A percentile compares a stretch with the other conserved stretches of the same genome.
phyloP scores from a whole-genome alignment of 768 basidiomycete genomes.

The Strobilomyces echinocephalus region DNA sequence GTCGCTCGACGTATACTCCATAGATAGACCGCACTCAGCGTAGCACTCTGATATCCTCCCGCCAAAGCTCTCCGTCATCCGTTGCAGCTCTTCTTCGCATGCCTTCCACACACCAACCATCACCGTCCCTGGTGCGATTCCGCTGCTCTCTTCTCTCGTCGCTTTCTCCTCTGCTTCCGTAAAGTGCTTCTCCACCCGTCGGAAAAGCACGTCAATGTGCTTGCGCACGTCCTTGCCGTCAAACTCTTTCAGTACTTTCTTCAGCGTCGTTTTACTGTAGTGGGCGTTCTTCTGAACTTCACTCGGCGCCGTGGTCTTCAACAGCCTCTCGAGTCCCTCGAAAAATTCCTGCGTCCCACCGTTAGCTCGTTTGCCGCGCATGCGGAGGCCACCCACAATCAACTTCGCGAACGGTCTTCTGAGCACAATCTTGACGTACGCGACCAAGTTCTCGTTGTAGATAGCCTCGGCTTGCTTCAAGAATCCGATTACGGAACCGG shows the following conservation, averaged over 20 bases:
- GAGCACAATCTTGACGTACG: constrained; percentile 84
- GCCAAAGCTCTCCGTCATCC: constrained; percentile 64
- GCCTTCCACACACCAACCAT: constrained; percentile 87
- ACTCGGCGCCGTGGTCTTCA: constrained; percentile 71
- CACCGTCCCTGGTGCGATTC: constrained; percentile 57
- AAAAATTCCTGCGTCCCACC: constrained; percentile 74
- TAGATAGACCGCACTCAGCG: constrained; percentile 57
- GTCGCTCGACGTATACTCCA: constrained; percentile 74
- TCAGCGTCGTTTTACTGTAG: constrained; percentile 74
- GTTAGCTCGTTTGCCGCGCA: constrained; percentile 1
- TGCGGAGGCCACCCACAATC: constrained; percentile 52
- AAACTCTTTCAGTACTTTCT: constrained; percentile 81
- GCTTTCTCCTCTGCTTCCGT: constrained; percentile 72
- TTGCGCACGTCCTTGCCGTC: constrained; percentile 87
- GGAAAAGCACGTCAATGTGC: constrained; percentile 77
- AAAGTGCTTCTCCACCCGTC: constrained; percentile 95
- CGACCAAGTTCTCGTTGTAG: constrained; percentile 83
- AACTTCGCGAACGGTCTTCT: constrained; percentile 83
- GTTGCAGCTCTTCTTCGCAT: constrained; percentile 78
- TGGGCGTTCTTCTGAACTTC: constrained; percentile 72
- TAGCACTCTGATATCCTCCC: constrained; percentile 77
- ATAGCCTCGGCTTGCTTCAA: constrained; percentile 70
- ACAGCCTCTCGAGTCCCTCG: constrained; percentile 83
- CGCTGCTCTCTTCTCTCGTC: constrained; percentile 49
- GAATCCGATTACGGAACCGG: constrained; percentile 58